Percentiles rank a stretch among this genome's conserved stretches.
Conservation (phyloP, 78 protist genomes). For the Dictyostelium capitatum region DNA sequence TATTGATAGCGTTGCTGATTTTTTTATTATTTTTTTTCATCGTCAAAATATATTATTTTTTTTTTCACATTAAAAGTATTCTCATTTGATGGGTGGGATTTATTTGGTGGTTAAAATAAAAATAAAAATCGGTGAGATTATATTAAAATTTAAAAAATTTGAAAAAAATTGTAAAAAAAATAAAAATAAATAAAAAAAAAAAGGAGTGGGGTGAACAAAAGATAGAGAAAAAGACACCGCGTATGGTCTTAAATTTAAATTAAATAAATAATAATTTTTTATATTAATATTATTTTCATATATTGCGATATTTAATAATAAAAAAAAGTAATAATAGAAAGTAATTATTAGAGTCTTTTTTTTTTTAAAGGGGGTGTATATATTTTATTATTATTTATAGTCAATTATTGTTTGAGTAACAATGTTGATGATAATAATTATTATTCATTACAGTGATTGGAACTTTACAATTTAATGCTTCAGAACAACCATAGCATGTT, state of each 20-base stretch:
- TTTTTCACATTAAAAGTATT: background rate
- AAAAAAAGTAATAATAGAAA: background rate
- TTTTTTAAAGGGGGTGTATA: too few relatives aligned
- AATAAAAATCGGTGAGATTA: background rate
- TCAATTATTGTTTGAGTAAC: constrained; percentile 21
- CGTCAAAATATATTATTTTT: too few relatives aligned
- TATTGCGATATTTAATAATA: background rate
- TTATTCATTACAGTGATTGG: constrained; percentile 13
- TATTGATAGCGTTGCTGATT: too few relatives aligned
- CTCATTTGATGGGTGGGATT: background rate
- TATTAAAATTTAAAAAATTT: background rate
- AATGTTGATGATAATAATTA: constrained; percentile 39
- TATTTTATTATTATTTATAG: background rate
- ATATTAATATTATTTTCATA: background rate
- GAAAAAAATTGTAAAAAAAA: background rate
- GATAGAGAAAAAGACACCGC: too few relatives aligned
- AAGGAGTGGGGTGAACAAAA: background rate
- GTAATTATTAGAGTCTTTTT: too few relatives aligned
- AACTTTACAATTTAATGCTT: background rate
- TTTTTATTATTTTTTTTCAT: too few relatives aligned
- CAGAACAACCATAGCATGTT: constrained; percentile 26
- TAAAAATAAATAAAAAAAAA: background rate
- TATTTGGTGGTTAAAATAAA: background rate
- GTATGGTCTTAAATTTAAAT: too few relatives aligned
- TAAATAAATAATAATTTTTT: too few relatives aligned